Evolutionary conservation across 352 stramenopile species (phyloP), one percentile per base, ranked within the genome.

Genomic region (Phytophthora vignae): DNA sequence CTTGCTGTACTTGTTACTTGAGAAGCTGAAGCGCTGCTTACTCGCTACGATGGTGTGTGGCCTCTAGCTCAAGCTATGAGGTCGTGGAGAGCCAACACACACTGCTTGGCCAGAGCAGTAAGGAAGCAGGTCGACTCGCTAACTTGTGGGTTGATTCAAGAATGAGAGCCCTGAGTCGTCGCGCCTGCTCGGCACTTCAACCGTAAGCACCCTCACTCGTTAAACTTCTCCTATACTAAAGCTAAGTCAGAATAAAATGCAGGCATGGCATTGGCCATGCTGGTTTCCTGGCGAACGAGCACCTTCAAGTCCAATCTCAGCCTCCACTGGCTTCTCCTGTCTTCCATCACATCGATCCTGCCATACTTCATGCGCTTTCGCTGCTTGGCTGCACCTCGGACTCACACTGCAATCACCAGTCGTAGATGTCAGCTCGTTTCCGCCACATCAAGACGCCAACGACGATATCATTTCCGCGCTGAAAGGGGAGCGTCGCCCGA

Each of bases 41-140:
- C 29, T 33, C 29, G 29, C 29, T 33, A 48, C 15, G 17, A 12
- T 14, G 0, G 33, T 50, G n/a, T 60, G 19, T 60, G 55, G 19
- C 3, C 11, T 60, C 55, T 49, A 44, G 29, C 19, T 60, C 55
- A 44, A 21, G 11, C 48, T 22, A 11, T 64, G 44, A 56, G 57
- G 57, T 64, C 25, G 42, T 44, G 6, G 57, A 64, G 27, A 64
- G 27, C 57, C 44, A 64, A 55, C 57, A 55, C 44, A 64, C 57
- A 31, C 55, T 64, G 57, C 25, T 64, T 64, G 57, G 57, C 42
- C 42, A 48, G 27, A 64, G 44, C 27, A 64, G 57, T 54, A 46
- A 33, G 57, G 29, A 64, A 49, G 57, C 17, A 29, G 25, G 31
- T 48, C 8, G 44, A 36, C n/a, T n/a, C n/a, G n/a, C n/a, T n/a